These are phyloP conservation scores for Talinum fruticosum DNA, from an alignment of 148 eudicot genomes.

Conservation along the genomic window DNA sequence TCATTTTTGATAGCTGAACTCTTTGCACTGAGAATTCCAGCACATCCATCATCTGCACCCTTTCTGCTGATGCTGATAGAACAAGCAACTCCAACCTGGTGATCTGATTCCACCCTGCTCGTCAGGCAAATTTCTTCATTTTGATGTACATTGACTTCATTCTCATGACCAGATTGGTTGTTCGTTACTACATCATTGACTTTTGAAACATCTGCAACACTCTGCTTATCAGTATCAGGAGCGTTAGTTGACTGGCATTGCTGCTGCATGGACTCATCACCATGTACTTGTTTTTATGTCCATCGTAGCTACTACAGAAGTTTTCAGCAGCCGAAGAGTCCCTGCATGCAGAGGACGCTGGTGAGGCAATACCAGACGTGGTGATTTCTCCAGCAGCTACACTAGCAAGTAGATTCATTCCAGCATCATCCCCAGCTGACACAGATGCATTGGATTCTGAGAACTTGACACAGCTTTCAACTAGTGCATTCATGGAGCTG, in stretches of 20 bases:
- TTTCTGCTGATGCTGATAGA: conserved; percentile 18
- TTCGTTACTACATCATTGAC: neutral
- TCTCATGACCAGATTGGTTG: conserved; percentile 18
- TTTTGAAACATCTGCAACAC: conserved; percentile 17
- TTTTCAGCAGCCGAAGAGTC: conserved; percentile 29
- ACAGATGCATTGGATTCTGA: conserved; percentile 54
- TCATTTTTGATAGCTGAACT: conserved; percentile 14
- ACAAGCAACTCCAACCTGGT: conserved; percentile 21
- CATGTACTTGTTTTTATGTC: conserved; percentile 19
- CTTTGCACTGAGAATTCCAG: conserved; percentile 21
- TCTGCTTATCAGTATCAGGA: conserved; percentile 25
- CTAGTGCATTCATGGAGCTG: conserved; percentile 78
- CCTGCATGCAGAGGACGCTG: conserved; percentile 46
- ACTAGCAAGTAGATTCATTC: conserved; percentile 94
- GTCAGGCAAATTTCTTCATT: conserved; percentile 24
- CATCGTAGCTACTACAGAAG: conserved; percentile 18
- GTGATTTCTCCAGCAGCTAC: conserved; percentile 88
- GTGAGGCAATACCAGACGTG: conserved; percentile 45
- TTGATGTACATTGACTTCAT: conserved; percentile 25
- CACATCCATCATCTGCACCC: conserved; percentile 27
- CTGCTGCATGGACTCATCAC: conserved; percentile 15
- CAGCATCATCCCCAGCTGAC: conserved; percentile 69
- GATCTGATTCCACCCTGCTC: conserved; percentile 27
- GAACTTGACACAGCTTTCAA: conserved; percentile 82
- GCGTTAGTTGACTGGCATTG: neutral